Base-by-base conservation (phyloP, 352 stramenopile species). In the Phytophthora pini region DNA sequence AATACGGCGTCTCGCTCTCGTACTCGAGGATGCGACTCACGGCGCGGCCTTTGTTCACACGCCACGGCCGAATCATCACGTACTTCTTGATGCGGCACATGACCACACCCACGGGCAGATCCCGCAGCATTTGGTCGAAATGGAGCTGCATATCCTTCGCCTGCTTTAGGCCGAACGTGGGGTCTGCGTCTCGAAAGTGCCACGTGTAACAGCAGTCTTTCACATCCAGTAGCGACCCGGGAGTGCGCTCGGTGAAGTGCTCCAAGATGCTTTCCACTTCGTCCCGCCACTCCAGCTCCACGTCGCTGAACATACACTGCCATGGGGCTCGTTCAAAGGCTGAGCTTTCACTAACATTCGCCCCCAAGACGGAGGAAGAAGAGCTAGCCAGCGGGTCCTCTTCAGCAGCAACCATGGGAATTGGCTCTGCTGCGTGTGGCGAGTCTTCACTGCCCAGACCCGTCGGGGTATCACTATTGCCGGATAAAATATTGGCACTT, bases 41-140 rank as follows among this genome's bases (percentile, higher is more conserved):
- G 3, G 86, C 87, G 46, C 88, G 88, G 1, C 87, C 88, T 61
- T 96, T 96, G 75, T 95, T 95, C 27, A 96, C 87, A 0, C 87
- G 81, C 77, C 82, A 93, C 24, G 88, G 88, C 6, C 89, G 85
- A 46, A 96, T 92, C 57, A 85, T 91, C 31, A 96, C 81, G 46
- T 95, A 96, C 65, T 96, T 96, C 61, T 94, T 95, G 50, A 93
- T 92, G 3, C 82, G 88, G 61, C 84, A 94, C 85, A 95, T 95
- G 47, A 96, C 84, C 12, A 96, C 84, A 9, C 83, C 79, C 10
- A 95, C 88, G 0, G 87, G 88, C 8, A 90, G 74, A 63, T 95
- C 88, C 46, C 86, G 82, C 22, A 96, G 79, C 86, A 94, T 96
- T 55, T 96, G 88, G 41, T 96, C 88, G 50, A 96, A 94, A 75